Conservation (phyloP, 176 grass and related monocot species). For the Aechmea fasciata region DNA sequence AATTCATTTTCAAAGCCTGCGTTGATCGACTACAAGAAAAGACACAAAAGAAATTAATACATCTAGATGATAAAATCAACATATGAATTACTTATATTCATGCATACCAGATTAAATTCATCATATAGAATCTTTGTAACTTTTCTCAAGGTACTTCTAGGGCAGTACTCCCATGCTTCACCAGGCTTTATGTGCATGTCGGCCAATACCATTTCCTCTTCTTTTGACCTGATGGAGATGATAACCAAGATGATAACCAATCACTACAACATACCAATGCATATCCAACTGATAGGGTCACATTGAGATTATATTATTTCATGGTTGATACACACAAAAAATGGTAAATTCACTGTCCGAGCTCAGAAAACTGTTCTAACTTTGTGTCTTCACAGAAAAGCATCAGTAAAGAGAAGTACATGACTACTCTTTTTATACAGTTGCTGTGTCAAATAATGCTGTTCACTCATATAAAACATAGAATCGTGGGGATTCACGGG, state of each 20-base stretch:
- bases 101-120: constrained; percentile 82
- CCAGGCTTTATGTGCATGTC: constrained; percentile 86
- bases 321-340: not conserved
- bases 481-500: no score
- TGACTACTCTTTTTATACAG: no score
- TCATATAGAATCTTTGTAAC: constrained; percentile 59
- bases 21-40: constrained; percentile 53
- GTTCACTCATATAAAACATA: no score
- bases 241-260: constrained; percentile 17
- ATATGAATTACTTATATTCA: not conserved
- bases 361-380: no score
- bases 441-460: no score
- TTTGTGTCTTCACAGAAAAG: no score
- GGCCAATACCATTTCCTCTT: constrained; percentile 90
- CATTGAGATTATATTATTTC: not conserved
- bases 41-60: constrained; percentile 16
- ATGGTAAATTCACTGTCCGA: no score
- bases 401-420: no score
- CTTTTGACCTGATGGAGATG: constrained; percentile 41
- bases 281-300: not conserved
- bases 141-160: constrained; percentile 65
- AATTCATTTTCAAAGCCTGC: constrained; percentile 98
- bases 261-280: constrained; percentile 7
- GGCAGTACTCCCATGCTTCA: constrained; percentile 88
- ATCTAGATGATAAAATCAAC: constrained; percentile 15